Conservation (phyloP, 2,329 filamentous ascomycete species). For the Endothia cerciana region DNA sequence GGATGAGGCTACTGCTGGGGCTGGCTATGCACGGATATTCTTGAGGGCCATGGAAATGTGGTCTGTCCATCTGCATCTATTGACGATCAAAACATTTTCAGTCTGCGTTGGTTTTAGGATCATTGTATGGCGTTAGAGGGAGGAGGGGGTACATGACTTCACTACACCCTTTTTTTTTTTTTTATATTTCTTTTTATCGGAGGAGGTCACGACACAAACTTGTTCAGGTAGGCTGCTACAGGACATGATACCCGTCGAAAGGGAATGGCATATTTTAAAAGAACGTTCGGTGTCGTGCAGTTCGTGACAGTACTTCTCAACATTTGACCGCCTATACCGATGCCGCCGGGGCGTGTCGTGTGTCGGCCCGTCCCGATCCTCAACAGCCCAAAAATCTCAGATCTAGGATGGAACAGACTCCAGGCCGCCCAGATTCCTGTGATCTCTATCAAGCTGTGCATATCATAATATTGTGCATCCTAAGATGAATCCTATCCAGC, state of each 20-base stretch:
- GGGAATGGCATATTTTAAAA: slow-evolving; percentile 14
- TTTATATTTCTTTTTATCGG: not conserved
- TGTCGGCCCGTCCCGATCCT: slow-evolving; percentile 7
- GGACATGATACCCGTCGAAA: slow-evolving; percentile 26
- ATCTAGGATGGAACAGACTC: not conserved
- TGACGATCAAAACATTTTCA: not conserved
- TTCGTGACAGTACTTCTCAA: no score
- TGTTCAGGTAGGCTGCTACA: slow-evolving; percentile 24
- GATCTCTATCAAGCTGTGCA: not conserved
- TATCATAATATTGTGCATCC: not conserved
- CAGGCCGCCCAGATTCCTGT: not conserved
- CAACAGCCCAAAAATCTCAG: not conserved
- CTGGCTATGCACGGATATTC: no score
- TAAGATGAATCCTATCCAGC: not conserved
- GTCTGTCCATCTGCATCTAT: slow-evolving; percentile 9
- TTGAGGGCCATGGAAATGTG: not conserved
- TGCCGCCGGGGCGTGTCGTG: not conserved
- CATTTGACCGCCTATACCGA: not conserved
- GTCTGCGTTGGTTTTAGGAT: not conserved
- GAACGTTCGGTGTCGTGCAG: not conserved
- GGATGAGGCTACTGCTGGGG: not conserved
- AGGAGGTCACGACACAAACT: slow-evolving; percentile 12
- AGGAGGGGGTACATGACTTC: not conserved
- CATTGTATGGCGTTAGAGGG: slow-evolving; percentile 27
- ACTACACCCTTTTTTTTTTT: not conserved